Conservation (phyloP, 2,329 filamentous ascomycete genomes). For the Cladosporium colombiae region DNA sequence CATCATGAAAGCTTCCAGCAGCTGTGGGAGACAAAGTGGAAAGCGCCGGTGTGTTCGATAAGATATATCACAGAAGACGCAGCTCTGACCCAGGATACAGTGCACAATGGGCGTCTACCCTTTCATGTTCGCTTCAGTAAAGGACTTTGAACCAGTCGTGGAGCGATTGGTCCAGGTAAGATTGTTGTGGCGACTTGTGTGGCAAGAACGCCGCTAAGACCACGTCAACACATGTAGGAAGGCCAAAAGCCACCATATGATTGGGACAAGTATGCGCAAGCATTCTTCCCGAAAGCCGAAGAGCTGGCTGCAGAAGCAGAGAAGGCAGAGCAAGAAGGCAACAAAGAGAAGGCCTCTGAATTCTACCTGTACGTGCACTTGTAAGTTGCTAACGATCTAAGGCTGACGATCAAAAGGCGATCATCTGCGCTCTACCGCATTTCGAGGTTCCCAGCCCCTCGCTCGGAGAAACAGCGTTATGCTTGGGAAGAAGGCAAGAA, state of each 20-base stretch:
- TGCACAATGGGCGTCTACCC: constrained; percentile 51
- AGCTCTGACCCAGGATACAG: not conserved
- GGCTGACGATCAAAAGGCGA: constrained; percentile 43
- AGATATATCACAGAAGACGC: not conserved
- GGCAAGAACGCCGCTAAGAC: not conserved
- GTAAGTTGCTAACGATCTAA: not conserved
- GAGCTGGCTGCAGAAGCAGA: constrained; percentile 57
- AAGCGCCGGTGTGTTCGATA: constrained; percentile 56
- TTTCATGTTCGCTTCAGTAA: constrained; percentile 69
- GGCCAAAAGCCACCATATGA: constrained; percentile 65
- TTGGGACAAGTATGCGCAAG: constrained; percentile 63
- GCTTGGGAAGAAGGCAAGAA: constrained; percentile 68
- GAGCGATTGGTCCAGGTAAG: constrained; percentile 59
- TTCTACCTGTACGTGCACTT: constrained; percentile 56
- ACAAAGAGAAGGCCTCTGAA: constrained; percentile 57
- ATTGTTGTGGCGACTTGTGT: not conserved
- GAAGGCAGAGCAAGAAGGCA: constrained; percentile 50
- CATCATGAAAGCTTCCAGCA: constrained; percentile 51
- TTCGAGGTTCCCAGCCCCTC: constrained; percentile 64
- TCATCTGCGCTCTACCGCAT: constrained; percentile 74
- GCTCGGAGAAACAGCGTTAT: constrained; percentile 54
- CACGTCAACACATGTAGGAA: constrained; percentile 38
- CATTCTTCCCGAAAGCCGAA: constrained; percentile 62
- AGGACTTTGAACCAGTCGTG: constrained; percentile 72
- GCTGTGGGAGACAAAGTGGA: constrained; percentile 76